A percentile compares a stretch with the other conserved stretches of the same genome.
phyloP scores from a whole-genome alignment of 306 rosid genomes.

The Cucumis cinereus region DNA sequence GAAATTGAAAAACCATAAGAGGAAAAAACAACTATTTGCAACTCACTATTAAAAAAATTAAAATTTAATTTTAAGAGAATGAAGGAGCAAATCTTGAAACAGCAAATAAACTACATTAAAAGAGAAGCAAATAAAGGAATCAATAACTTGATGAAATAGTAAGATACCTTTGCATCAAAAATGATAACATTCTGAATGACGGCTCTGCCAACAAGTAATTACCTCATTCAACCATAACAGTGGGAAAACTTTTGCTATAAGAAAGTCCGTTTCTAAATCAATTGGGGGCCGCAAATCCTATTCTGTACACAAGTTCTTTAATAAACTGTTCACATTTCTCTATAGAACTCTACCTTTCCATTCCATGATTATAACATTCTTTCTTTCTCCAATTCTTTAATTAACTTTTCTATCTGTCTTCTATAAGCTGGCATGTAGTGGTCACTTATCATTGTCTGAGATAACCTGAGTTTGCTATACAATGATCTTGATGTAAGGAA shows the following conservation, averaged over 20 bases:
- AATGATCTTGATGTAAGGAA: slow-evolving; percentile 69
- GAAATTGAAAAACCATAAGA: too few species aligned
- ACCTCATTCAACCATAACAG: not conserved
- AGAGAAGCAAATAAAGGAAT: not conserved
- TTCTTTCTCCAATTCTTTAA: slow-evolving; percentile 54
- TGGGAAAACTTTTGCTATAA: not conserved
- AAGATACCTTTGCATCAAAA: not conserved
- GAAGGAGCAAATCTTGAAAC: not conserved
- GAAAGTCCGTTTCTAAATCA: slow-evolving; percentile 7
- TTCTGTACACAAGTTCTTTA: slow-evolving; percentile 16
- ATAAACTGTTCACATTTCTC: not conserved
- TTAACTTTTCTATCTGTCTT: slow-evolving; percentile 66
- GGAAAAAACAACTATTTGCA: too few species aligned
- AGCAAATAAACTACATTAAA: not conserved
- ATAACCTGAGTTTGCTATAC: slow-evolving; percentile 72
- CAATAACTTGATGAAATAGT: not conserved
- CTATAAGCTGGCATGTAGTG: slow-evolving; percentile 91
- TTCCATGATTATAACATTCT: slow-evolving; percentile 19
- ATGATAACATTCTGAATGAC: not conserved
- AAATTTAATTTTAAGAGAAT: too few species aligned
- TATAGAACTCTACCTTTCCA: slow-evolving; percentile 26
- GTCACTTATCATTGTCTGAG: slow-evolving; percentile 89
- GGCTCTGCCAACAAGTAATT: not conserved
- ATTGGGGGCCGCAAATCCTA: slow-evolving; percentile 15
- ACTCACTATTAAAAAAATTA: too few species aligned